These are phyloP conservation scores for Myxozyma geophila DNA, from an alignment of 805 yeast species.

Conservation along the genomic window DNA sequence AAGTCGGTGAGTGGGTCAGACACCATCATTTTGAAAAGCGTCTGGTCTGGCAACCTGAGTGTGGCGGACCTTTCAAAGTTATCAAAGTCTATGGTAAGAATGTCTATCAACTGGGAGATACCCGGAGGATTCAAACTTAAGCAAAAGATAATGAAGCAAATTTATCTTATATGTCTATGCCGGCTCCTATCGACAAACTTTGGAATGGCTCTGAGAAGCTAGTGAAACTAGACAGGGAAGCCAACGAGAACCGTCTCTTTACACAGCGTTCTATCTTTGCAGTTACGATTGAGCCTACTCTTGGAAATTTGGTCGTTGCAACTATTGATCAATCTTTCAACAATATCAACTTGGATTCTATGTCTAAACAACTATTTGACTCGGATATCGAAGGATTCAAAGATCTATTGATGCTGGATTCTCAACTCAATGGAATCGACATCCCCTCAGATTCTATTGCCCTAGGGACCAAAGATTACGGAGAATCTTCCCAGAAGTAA, in stretches of 20 bases:
- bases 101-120: neutral
- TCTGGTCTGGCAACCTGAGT: neutral
- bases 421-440: neutral
- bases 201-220: neutral
- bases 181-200: neutral
- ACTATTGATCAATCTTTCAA: too few relatives aligned
- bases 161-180: neutral
- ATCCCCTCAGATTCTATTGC: too few relatives aligned
- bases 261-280: neutral
- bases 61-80: neutral
- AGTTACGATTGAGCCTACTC: neutral
- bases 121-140: neutral
- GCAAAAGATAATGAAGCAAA: neutral
- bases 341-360: too few relatives aligned
- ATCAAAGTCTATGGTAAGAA: neutral
- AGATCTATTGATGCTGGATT: neutral
- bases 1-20: neutral
- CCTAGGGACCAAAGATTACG: neutral
- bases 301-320: too few relatives aligned
- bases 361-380: too few relatives aligned
- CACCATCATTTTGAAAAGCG: neutral
- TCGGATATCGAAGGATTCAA: too few relatives aligned
- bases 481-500: neutral
- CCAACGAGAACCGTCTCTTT: neutral
- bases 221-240: neutral